Conservation (phyloP, 345 rosid species). For the Hevea brasiliensis region DNA sequence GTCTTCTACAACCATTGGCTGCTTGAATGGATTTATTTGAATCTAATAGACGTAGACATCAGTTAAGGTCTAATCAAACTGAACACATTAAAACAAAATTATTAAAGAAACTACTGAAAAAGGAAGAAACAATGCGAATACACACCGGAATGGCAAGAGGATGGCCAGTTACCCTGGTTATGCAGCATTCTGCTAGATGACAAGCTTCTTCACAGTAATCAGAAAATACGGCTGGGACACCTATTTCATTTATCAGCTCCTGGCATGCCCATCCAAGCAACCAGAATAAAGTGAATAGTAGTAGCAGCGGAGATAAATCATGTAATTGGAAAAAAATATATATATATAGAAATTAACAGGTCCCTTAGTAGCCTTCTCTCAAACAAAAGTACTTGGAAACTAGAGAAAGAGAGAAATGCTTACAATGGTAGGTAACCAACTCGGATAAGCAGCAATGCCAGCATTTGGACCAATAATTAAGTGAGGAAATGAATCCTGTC, state of each 20-base stretch:
- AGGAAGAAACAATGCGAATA: slow-evolving; percentile 16
- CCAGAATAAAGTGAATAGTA: slow-evolving; percentile 1
- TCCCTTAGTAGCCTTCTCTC: not conserved
- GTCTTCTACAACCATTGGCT: slow-evolving; percentile 85
- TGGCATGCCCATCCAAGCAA: slow-evolving; percentile 27
- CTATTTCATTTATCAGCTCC: slow-evolving; percentile 71
- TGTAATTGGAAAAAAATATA: not conserved
- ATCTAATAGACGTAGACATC: slow-evolving; percentile 48
- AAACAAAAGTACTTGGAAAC: not conserved
- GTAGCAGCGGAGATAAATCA: not conserved
- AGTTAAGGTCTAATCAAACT: slow-evolving; percentile 15
- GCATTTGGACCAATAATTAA: slow-evolving; percentile 82
- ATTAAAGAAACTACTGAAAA: not conserved
- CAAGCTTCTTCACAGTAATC: slow-evolving; percentile 99
- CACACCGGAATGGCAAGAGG: slow-evolving; percentile 55
- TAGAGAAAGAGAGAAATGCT: slow-evolving; percentile 24
- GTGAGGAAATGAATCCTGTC: slow-evolving; percentile 67
- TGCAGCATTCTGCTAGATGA: slow-evolving; percentile 71
- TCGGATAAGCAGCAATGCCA: slow-evolving; percentile 79
- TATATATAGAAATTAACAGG: not conserved
- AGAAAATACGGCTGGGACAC: slow-evolving; percentile 72
- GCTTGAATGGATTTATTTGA: slow-evolving; percentile 86
- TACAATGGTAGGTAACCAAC: slow-evolving; percentile 84
- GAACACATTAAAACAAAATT: not conserved
- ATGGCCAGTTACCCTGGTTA: slow-evolving; percentile 47